Conservation (phyloP, 106 monocot species). For the Cymbidium sinense region DNA sequence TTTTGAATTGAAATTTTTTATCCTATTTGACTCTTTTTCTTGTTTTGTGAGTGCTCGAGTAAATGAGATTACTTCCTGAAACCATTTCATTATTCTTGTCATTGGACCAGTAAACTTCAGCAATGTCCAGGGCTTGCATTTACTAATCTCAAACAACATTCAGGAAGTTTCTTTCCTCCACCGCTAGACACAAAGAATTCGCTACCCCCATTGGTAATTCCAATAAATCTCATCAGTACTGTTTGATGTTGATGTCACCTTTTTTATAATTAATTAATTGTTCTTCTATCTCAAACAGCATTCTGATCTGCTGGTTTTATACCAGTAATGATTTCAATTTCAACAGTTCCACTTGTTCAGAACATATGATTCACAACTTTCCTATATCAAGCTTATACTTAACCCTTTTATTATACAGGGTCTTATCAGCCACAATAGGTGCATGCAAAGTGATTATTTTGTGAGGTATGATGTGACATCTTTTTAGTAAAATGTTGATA, state of each 20-base stretch:
- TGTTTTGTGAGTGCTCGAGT: neutral
- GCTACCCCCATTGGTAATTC: constrained; percentile 5
- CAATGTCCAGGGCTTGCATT: neutral
- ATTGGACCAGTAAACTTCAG: constrained; percentile 27
- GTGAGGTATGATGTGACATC: neutral
- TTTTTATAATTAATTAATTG: neutral
- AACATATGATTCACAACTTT: neutral
- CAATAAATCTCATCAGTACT: constrained; percentile 3
- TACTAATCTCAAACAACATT: constrained; percentile 7
- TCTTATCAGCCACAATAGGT: neutral
- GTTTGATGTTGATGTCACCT: neutral
- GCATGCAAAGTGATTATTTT: neutral
- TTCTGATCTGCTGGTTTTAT: neutral
- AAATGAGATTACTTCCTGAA: constrained; percentile 5
- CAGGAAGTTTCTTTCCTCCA: constrained; percentile 38
- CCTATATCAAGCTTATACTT: neutral
- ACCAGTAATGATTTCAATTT: neutral
- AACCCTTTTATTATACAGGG: neutral
- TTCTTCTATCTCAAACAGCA: neutral
- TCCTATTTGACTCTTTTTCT: neutral
- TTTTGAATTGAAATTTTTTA: neutral
- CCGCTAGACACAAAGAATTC: constrained; percentile 12
- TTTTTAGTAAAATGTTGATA: neutral
- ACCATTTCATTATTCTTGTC: neutral
- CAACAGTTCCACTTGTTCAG: neutral